Conservation (phyloP, 202 grass and related monocot genomes). For the Panicum virgatum region DNA sequence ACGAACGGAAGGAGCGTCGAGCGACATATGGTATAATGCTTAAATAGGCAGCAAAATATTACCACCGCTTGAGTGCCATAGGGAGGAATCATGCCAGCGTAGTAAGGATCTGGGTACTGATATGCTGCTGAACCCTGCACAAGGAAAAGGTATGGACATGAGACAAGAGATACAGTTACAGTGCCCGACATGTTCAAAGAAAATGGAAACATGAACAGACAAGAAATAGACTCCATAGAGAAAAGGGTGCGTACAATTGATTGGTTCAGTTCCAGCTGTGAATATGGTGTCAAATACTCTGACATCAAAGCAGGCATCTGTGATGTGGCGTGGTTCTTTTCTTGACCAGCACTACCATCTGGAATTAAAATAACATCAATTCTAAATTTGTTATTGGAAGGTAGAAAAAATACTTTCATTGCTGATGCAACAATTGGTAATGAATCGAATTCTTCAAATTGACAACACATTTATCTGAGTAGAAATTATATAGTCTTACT, state of each 20-base stretch:
- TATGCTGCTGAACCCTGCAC: slow-evolving; percentile 76
- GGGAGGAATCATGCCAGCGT: slow-evolving; percentile 61
- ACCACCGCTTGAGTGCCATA: slow-evolving; percentile 85
- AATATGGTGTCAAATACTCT: slow-evolving; percentile 72
- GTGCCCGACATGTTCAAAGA: not conserved
- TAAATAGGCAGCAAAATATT: slow-evolving; percentile 39
- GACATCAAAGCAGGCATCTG: slow-evolving; percentile 55
- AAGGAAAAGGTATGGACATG: slow-evolving; percentile 33
- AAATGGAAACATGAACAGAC: slow-evolving; percentile 12
- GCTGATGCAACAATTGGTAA: not conserved
- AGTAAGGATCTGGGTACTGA: slow-evolving; percentile 84
- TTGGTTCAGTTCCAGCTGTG: slow-evolving; percentile 91
- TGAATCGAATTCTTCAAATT: not conserved
- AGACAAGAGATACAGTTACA: not conserved
- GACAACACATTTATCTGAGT: not conserved
- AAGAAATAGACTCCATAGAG: not conserved
- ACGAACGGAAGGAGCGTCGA: no score
- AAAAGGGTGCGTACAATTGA: slow-evolving; percentile 60
- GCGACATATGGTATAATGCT: slow-evolving; percentile 1
- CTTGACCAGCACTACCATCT: slow-evolving; percentile 55
- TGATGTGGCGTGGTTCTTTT: slow-evolving; percentile 58
- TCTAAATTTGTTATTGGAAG: not conserved
- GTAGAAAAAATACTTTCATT: not conserved
- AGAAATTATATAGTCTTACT: not conserved
- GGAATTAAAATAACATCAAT: slow-evolving; percentile 28